Conservation (phyloP, 2,329 filamentous ascomycete species). For the Endoconidiophora laricicola region DNA sequence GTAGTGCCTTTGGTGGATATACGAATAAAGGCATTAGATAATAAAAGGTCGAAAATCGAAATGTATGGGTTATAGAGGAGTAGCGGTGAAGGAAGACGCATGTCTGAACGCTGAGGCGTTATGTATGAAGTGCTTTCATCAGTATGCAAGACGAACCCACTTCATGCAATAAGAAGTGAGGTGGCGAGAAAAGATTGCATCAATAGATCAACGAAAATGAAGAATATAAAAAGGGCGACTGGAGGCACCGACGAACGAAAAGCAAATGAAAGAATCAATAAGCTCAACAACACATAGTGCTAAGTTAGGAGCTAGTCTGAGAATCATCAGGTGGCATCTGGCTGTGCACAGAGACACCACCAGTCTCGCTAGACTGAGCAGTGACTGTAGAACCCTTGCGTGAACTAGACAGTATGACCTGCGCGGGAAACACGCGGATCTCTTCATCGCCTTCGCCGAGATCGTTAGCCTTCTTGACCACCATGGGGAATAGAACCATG, state of each 20-base stretch:
- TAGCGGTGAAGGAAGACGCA: too few species aligned
- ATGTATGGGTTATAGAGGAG: too few species aligned
- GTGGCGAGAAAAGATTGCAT: neutral
- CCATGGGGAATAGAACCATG: conserved; percentile 85
- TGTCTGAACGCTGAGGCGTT: too few species aligned
- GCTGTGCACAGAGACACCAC: conserved; percentile 24
- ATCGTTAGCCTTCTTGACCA: conserved; percentile 92
- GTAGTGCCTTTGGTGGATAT: too few species aligned
- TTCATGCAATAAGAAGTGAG: neutral
- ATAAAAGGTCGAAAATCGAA: too few species aligned
- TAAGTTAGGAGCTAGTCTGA: conserved; percentile 19
- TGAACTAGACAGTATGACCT: conserved; percentile 61
- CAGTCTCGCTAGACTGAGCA: conserved; percentile 35
- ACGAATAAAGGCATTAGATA: too few species aligned
- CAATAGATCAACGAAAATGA: neutral
- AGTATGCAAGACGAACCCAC: too few species aligned
- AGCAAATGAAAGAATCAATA: neutral
- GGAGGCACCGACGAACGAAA: conserved; percentile 4
- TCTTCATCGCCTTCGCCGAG: conserved; percentile 76
- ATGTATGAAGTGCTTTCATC: neutral
- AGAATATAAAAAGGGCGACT: conserved; percentile 5
- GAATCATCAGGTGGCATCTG: conserved; percentile 19
- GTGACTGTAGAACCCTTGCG: conserved; percentile 21
- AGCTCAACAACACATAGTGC: neutral
- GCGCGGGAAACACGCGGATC: conserved; percentile 86